These are phyloP conservation scores for Medicago lupulina DNA, from an alignment of 306 rosid genomes.

Conservation along the genomic window DNA sequence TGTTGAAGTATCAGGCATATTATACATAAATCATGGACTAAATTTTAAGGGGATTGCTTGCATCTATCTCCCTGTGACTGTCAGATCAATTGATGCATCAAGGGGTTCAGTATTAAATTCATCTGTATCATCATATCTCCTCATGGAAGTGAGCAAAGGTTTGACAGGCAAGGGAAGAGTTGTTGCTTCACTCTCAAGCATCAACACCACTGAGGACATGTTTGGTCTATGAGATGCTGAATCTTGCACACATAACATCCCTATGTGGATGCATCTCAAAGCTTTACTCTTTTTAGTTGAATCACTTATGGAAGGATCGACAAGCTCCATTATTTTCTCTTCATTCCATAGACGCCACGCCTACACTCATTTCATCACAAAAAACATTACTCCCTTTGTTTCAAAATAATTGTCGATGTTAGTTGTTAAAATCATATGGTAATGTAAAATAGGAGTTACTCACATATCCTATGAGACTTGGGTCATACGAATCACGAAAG, in stretches of 20 bases:
- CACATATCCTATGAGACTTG: constrained; percentile 78
- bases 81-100: constrained; percentile 61
- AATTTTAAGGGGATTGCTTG: neutral
- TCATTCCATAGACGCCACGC: constrained; percentile 88
- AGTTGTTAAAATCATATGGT: neutral
- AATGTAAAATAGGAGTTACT: constrained; percentile 41
- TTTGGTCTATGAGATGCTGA: constrained; percentile 73
- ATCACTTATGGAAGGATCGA: constrained; percentile 66
- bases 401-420: neutral
- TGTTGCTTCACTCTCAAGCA: constrained; percentile 79
- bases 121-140: constrained; percentile 52
- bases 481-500: constrained; percentile 61
- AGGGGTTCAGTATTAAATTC: constrained; percentile 49
- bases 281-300: constrained; percentile 51
- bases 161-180: constrained; percentile 67
- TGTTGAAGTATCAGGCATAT: neutral
- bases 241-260: constrained; percentile 87
- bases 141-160: constrained; percentile 73
- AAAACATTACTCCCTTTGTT: neutral
- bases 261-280: constrained; percentile 77
- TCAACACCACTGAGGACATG: constrained; percentile 74
- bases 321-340: constrained; percentile 59
- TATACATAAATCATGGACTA: neutral
- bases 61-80: constrained; percentile 68
- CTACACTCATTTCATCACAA: constrained; percentile 53